Evolutionary conservation across 345 rosid species (phyloP).

Genomic region (Alliaria petiolata): DNA sequence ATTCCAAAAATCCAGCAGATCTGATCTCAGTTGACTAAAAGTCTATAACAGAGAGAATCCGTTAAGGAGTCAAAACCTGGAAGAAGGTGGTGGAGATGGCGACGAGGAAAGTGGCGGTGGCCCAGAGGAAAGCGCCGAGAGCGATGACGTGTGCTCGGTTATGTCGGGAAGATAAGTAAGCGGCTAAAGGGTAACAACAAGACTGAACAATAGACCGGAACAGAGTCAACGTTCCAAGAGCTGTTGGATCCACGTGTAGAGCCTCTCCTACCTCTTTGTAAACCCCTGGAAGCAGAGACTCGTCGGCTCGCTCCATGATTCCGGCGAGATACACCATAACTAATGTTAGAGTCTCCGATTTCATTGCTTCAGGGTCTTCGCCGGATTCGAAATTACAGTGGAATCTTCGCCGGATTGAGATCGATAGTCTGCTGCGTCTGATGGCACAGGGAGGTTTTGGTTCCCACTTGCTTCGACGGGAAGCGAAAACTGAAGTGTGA

Average conservation of each 20-base stretch:
- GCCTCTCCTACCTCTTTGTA: slow-evolving; percentile 65
- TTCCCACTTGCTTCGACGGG: slow-evolving; percentile 9
- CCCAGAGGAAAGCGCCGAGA: slow-evolving; percentile 68
- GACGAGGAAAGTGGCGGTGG: slow-evolving; percentile 64
- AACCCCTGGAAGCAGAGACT: slow-evolving; percentile 63
- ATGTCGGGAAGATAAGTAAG: slow-evolving; percentile 47
- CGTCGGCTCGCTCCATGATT: slow-evolving; percentile 67
- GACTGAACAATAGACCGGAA: slow-evolving; percentile 65
- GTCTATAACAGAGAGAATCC: neutral
- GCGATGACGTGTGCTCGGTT: slow-evolving; percentile 71
- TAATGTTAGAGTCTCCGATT: slow-evolving; percentile 46
- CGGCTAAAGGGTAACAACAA: slow-evolving; percentile 63
- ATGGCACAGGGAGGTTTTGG: neutral
- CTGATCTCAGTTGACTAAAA: neutral
- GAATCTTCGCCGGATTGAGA: neutral
- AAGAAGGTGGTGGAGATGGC: slow-evolving; percentile 56
- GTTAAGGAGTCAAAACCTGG: slow-evolving; percentile 37
- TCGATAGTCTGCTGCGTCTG: neutral
- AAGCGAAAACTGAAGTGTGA: neutral
- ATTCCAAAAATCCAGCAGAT: slow-evolving; percentile 7
- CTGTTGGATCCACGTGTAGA: slow-evolving; percentile 55
- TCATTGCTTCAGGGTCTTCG: slow-evolving; percentile 28
- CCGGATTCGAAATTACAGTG: neutral
- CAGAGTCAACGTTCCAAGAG: slow-evolving; percentile 54
- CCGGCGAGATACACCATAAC: slow-evolving; percentile 61